Conservation (phyloP, 192 early-diverging fungal genomes). For the Entomortierella lignicola region DNA sequence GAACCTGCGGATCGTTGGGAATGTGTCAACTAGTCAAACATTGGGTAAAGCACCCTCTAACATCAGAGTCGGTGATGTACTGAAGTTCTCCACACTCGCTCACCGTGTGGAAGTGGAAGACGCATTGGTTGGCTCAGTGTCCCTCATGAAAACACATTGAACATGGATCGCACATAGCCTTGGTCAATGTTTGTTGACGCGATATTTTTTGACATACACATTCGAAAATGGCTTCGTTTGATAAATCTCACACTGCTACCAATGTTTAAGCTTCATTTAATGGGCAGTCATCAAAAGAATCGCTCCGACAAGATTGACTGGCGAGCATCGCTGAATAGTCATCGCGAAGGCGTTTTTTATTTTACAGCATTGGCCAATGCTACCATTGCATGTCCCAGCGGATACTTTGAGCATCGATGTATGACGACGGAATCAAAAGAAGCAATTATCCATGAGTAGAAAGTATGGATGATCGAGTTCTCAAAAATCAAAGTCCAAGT, state of each 20-base stretch:
- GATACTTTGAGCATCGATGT: constrained; percentile 35
- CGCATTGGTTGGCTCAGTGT: constrained; percentile 41
- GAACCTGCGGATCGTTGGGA: constrained; percentile 26
- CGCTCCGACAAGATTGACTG: constrained; percentile 16
- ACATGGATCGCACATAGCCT: constrained; percentile 32
- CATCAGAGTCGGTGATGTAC: constrained; percentile 34
- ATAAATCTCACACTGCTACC: constrained; percentile 16
- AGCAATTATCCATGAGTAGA: constrained; percentile 25
- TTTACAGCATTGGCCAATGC: constrained; percentile 13
- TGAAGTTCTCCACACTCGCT: constrained; percentile 29
- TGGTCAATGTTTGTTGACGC: constrained; percentile 35
- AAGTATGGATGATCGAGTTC: constrained; percentile 9
- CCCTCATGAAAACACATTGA: constrained; percentile 28
- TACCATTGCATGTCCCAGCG: constrained; percentile 17
- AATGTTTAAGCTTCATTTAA: constrained; percentile 21
- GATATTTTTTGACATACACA: constrained; percentile 15
- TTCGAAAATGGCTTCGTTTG: constrained; percentile 8
- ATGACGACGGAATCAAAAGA: constrained; percentile 19
- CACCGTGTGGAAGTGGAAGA: constrained; percentile 37
- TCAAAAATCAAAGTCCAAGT: constrained; percentile 17
- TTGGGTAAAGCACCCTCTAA: constrained; percentile 8
- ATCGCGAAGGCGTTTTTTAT: constrained; percentile 17
- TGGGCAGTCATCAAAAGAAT: constrained; percentile 4
- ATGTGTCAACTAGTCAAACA: constrained; percentile 46
- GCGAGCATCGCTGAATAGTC: constrained; percentile 16